phyloP scores from a whole-genome alignment of 2,329 filamentous ascomycete genomes.

The Cercospora canescens region DNA sequence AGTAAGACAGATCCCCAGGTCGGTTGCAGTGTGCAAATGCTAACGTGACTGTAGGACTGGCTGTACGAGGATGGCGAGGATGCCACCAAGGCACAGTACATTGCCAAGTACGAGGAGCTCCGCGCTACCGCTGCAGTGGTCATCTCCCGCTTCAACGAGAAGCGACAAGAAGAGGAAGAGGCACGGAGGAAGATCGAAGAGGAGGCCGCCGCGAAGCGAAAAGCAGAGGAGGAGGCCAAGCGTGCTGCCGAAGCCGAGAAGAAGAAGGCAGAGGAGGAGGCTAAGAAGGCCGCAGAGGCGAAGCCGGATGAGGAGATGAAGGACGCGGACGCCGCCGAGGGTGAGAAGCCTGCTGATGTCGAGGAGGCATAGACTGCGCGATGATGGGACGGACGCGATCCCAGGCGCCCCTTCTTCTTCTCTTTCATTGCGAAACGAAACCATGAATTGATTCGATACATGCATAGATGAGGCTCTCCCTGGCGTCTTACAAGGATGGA shows the following conservation, averaged over 20 bases:
- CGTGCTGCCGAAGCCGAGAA: slow-evolving; percentile 71
- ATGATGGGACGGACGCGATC: slow-evolving; percentile 8
- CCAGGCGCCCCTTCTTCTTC: slow-evolving; percentile 11
- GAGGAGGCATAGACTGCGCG: slow-evolving; percentile 28
- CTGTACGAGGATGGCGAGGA: slow-evolving; percentile 97
- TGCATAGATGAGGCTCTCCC: slow-evolving; percentile 12
- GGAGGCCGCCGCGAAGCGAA: slow-evolving; percentile 61
- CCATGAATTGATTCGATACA: slow-evolving; percentile 6
- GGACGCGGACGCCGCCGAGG: slow-evolving; percentile 47
- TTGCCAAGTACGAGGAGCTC: slow-evolving; percentile 95
- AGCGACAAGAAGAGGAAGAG: slow-evolving; percentile 82
- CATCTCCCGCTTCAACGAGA: slow-evolving; percentile 92
- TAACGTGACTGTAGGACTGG: slow-evolving; percentile 71
- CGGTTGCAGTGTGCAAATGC: not conserved
- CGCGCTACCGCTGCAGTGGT: slow-evolving; percentile 87
- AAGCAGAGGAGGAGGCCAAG: slow-evolving; percentile 70
- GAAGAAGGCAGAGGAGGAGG: slow-evolving; percentile 52
- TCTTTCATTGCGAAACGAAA: not conserved
- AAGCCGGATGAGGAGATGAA: slow-evolving; percentile 58
- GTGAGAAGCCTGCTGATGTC: slow-evolving; percentile 28
- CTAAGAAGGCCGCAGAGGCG: slow-evolving; percentile 47
- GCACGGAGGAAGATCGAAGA: slow-evolving; percentile 68
- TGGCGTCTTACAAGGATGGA: slow-evolving; percentile 10
- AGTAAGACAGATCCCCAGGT: slow-evolving; percentile 58
- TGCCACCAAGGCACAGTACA: slow-evolving; percentile 87